A percentile compares a stretch with the other conserved stretches of the same genome.
Evolutionary conservation across 2,329 filamentous ascomycete genomes (phyloP).

Genomic region (Aspergillus novofumigatus): DNA sequence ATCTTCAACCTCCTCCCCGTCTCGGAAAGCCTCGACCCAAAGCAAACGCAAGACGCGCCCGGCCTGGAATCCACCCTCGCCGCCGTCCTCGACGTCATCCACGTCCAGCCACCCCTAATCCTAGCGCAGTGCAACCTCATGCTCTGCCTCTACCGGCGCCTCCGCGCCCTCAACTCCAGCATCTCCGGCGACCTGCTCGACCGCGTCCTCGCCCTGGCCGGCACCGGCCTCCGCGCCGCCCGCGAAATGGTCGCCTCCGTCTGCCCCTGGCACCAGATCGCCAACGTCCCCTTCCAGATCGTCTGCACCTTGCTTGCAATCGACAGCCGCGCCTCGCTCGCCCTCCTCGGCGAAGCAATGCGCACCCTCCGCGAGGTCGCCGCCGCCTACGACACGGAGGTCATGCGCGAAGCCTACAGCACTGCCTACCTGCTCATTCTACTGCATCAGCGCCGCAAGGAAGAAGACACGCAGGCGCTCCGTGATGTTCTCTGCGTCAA

Average conservation of each 20-base stretch:
- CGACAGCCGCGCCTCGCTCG: slow-evolving; percentile 48
- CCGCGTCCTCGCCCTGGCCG: slow-evolving; percentile 45
- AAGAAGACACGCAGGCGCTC: slow-evolving; percentile 40
- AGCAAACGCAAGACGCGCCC: slow-evolving; percentile 38
- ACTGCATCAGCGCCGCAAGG: slow-evolving; percentile 49
- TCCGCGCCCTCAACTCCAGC: slow-evolving; percentile 49
- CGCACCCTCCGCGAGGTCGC: slow-evolving; percentile 42
- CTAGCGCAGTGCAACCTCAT: slow-evolving; percentile 53
- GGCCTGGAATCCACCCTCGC: slow-evolving; percentile 44
- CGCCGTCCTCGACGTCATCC: slow-evolving; percentile 38
- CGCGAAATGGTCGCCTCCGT: slow-evolving; percentile 42
- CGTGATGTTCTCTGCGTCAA: slow-evolving; percentile 32
- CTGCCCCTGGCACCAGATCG: slow-evolving; percentile 57
- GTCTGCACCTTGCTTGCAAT: slow-evolving; percentile 55
- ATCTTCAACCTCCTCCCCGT: slow-evolving; percentile 52
- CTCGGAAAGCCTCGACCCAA: slow-evolving; percentile 53
- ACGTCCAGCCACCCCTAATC: slow-evolving; percentile 42
- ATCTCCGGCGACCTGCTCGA: slow-evolving; percentile 44
- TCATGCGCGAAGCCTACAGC: slow-evolving; percentile 51
- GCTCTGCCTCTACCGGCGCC: slow-evolving; percentile 53
- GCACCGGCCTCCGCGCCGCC: slow-evolving; percentile 46
- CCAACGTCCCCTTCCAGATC: slow-evolving; percentile 58
- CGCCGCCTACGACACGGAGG: slow-evolving; percentile 43
- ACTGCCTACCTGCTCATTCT: slow-evolving; percentile 53
- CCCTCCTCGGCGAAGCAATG: slow-evolving; percentile 51